A percentile compares a stretch with the other conserved stretches of the same genome.
Conservation (phyloP, 2,329 filamentous ascomycete species). For the Arachnopeziza araneosa region DNA sequence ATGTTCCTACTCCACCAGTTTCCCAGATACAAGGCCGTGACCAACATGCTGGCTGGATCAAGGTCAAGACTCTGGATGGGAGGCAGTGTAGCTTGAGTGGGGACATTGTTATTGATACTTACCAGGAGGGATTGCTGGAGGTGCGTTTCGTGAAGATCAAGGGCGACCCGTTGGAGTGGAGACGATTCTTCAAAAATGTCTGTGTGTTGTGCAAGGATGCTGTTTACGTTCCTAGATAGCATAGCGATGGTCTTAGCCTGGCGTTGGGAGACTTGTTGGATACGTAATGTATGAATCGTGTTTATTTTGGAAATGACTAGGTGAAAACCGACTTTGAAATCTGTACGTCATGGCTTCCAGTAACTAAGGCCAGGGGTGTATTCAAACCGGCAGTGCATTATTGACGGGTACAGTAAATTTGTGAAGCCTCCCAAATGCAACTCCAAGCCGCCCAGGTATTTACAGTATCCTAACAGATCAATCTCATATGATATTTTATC, state of each 20-base stretch:
- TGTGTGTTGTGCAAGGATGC: constrained; percentile 81
- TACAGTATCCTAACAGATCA: not conserved
- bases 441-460: not conserved
- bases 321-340: not conserved
- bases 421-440: not conserved
- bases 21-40: constrained; percentile 46
- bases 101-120: constrained; percentile 67
- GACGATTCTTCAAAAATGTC: constrained; percentile 95
- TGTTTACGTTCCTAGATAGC: constrained; percentile 52
- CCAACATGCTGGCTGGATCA: constrained; percentile 53
- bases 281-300: not conserved
- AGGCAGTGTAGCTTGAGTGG: constrained; percentile 68
- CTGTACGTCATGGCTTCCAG: not conserved
- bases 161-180: constrained; percentile 94
- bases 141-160: constrained; percentile 91
- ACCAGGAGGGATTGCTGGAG: constrained; percentile 63
- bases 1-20: constrained; percentile 59
- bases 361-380: not conserved
- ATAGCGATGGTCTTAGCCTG: not conserved
- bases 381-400: not conserved
- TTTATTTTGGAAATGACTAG: not conserved
- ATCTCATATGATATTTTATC: not conserved
- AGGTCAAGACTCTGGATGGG: constrained; percentile 69
- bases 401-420: not conserved
- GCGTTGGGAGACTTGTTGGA: not conserved